Conservation (phyloP, 345 rosid species). For the Brassica incana region DNA sequence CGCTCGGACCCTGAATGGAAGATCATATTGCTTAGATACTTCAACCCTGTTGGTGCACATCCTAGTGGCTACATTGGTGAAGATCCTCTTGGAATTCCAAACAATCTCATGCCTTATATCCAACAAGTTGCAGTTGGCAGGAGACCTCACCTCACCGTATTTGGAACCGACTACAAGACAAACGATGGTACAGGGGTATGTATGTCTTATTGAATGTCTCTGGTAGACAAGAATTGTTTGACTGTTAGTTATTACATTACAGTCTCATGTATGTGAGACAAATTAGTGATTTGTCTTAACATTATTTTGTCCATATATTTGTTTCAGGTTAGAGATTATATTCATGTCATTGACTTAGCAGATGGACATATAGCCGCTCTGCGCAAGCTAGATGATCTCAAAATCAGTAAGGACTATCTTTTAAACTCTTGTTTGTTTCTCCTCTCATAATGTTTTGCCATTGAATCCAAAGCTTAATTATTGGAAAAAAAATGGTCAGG, state of each 20-base stretch:
- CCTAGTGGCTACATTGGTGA: constrained; percentile 91
- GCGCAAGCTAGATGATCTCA: constrained; percentile 60
- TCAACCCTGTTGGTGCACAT: constrained; percentile 98
- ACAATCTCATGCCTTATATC: constrained; percentile 97
- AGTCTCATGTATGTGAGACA: neutral
- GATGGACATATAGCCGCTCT: constrained; percentile 96
- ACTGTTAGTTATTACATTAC: neutral
- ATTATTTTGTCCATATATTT: neutral
- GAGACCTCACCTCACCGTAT: constrained; percentile 74
- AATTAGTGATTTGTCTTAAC: neutral
- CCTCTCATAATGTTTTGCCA: neutral
- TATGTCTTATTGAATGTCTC: neutral
- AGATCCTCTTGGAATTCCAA: constrained; percentile 92
- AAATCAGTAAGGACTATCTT: constrained; percentile 50
- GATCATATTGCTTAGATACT: constrained; percentile 85
- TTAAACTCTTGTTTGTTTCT: neutral
- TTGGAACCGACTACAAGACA: constrained; percentile 78
- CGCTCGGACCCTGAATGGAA: constrained; percentile 80
- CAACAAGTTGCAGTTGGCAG: constrained; percentile 97
- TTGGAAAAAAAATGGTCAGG: constrained; percentile 41
- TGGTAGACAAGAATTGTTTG: neutral
- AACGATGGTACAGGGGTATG: constrained; percentile 98
- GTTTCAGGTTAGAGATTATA: constrained; percentile 90
- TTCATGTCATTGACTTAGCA: constrained; percentile 87
- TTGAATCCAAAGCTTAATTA: neutral